Evolutionary conservation across 2,329 filamentous ascomycete genomes (phyloP).

Genomic region (Alternaria ventricosa): DNA sequence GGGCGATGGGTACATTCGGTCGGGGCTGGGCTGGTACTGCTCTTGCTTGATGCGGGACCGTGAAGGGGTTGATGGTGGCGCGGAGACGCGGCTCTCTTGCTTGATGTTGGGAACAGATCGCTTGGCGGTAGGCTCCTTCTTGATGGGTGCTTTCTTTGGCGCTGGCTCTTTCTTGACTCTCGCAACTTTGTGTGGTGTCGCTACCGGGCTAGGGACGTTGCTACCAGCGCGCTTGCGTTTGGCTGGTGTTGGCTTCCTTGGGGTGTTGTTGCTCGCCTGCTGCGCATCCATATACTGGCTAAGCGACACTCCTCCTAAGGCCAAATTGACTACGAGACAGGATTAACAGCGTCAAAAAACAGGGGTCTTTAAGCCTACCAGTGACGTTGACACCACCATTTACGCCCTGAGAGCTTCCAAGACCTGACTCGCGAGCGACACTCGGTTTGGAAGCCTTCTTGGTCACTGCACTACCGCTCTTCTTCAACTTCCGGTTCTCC

Average conservation of each 20-base stretch:
- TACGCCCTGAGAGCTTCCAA: neutral
- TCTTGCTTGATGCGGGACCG: slow-evolving; percentile 14
- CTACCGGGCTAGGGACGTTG: too few relatives aligned
- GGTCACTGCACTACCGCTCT: neutral
- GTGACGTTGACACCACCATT: slow-evolving; percentile 17
- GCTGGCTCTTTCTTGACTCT: slow-evolving; percentile 7
- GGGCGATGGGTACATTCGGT: neutral
- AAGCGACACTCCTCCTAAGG: neutral
- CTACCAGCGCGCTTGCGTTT: slow-evolving; percentile 11
- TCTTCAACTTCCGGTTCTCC: slow-evolving; percentile 58
- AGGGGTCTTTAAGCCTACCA: neutral
- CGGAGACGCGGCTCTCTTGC: neutral
- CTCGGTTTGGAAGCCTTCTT: neutral
- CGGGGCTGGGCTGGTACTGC: neutral
- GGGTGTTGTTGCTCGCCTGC: neutral
- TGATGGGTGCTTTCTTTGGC: neutral
- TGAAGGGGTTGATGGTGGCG: slow-evolving; percentile 7
- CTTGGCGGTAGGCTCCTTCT: neutral
- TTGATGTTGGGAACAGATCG: neutral
- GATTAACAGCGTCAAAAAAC: neutral
- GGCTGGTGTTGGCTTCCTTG: neutral
- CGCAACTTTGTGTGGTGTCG: slow-evolving; percentile 5
- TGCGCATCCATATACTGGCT: neutral
- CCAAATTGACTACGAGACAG: slow-evolving; percentile 10
- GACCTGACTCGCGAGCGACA: neutral